Percentiles rank a stretch among this genome's conserved stretches.
These are phyloP conservation scores for Microbotryomycetes sp. DNA, from an alignment of 1,284 basidiomycete genomes.

Conservation along the genomic window DNA sequence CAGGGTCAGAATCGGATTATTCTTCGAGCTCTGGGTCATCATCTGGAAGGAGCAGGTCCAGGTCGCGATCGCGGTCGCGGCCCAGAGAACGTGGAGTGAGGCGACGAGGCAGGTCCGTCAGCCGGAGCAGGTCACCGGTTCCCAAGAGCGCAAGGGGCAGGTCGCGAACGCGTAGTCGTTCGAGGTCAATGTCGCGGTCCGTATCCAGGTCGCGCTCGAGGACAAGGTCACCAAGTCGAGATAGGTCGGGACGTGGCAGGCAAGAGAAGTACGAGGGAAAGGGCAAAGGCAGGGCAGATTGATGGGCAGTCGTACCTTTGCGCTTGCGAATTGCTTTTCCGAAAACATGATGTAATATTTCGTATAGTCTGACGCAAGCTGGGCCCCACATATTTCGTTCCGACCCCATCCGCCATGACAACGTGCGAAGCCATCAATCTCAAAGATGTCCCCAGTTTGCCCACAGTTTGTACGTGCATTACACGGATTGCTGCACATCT, in stretches of 20 bases:
- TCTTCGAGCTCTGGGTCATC: background rate
- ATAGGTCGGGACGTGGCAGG: too few relatives aligned
- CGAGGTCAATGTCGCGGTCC: background rate
- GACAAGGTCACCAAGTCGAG: too few relatives aligned
- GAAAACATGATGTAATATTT: too few relatives aligned
- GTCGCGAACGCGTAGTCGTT: background rate
- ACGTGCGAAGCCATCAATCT: background rate
- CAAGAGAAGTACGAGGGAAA: slow-evolving; percentile 1
- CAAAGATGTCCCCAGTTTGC: background rate
- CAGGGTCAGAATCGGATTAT: background rate
- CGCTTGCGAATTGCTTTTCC: too few relatives aligned
- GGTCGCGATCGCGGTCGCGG: slow-evolving; percentile 4
- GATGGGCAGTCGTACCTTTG: too few relatives aligned
- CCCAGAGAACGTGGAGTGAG: slow-evolving; percentile 1
- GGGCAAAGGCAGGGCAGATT: slow-evolving; percentile 7
- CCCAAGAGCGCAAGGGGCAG: background rate
- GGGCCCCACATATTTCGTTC: too few relatives aligned
- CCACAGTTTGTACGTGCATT: background rate
- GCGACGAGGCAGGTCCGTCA: background rate
- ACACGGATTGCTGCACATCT: too few relatives aligned
- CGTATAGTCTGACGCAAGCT: too few relatives aligned
- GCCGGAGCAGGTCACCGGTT: background rate
- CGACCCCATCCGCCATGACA: background rate
- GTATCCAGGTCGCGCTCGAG: slow-evolving; percentile 1
- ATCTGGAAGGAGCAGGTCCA: background rate